A percentile compares a stretch with the other conserved stretches of the same genome.
These are phyloP conservation scores for Fraxinus paxiana DNA, from an alignment of 305 asterid species.

Conservation along the genomic window DNA sequence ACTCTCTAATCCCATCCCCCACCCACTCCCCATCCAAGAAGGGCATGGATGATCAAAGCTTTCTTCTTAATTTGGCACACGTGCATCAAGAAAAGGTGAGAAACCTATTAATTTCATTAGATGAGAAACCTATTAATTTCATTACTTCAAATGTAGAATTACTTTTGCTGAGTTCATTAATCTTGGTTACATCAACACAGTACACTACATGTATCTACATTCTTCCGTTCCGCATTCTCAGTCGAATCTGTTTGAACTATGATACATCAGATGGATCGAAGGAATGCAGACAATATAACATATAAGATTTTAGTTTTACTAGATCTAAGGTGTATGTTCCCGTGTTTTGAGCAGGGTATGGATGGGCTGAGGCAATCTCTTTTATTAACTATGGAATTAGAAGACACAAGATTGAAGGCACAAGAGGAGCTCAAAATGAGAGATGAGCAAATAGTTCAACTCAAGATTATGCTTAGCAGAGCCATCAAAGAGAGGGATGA, in stretches of 20 bases:
- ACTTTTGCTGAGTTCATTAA: neutral
- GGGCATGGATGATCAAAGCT: slow-evolving; percentile 57
- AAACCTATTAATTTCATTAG: neutral
- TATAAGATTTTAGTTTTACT: neutral
- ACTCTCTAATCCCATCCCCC: neutral
- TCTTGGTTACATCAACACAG: neutral
- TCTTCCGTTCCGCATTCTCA: slow-evolving; percentile 7
- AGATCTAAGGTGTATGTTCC: neutral
- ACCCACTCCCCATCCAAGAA: neutral
- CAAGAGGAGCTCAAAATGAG: slow-evolving; percentile 40
- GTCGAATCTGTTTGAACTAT: neutral
- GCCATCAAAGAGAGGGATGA: slow-evolving; percentile 41
- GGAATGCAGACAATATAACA: neutral
- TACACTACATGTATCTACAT: neutral
- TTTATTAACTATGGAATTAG: slow-evolving; percentile 42
- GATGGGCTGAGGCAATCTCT: slow-evolving; percentile 48
- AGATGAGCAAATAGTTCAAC: slow-evolving; percentile 47
- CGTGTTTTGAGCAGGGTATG: slow-evolving; percentile 36
- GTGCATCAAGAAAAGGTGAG: slow-evolving; percentile 68
- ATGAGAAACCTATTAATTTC: neutral
- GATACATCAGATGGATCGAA: neutral
- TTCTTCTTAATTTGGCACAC: slow-evolving; percentile 57
- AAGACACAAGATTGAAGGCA: slow-evolving; percentile 39
- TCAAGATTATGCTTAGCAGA: slow-evolving; percentile 32
- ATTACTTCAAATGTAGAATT: neutral